Evolutionary conservation across 257 asterid genomes (phyloP), one percentile per base, ranked within the genome.

Genomic region (Echium plantagineum): DNA sequence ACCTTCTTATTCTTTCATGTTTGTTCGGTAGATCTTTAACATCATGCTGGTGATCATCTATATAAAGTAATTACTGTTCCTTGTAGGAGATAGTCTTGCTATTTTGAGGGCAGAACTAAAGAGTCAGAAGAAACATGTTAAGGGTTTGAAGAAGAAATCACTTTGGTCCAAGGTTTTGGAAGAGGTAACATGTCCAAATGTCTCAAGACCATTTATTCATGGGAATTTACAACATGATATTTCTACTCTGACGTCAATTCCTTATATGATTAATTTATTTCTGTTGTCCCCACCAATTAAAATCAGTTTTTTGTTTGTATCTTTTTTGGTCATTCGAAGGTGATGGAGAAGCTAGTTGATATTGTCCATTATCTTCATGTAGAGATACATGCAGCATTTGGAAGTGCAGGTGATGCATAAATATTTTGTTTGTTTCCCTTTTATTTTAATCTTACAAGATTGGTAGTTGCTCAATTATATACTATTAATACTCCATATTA

Each of bases 341-440:
- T 87, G 62, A 89, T 93, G 81, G 99, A 93, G 95, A 93, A 86
- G 80, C 86, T 93, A 62, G 95, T 89, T 66, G 99, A 93, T 71
- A 76, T 82, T 52, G 99, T 93, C 63, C 76, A 91, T 20, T 89
- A 80, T 70, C 80, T 93, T 63, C 94, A 81, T 81, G 96, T 81
- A 64, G 94, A 83, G 70, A 89, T 93, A 69, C 73, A 79, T 19
- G 83, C 81, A 58, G 95, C 82, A 22, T 89, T 89, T 77, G 96
- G 85, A 76, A 84, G 78, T 51, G 78, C 70, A 42, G 97, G 99
- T 93, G 83, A 71, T 78, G 63, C 66, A 42, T 69, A 61, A 38
- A 46, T 52, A 54, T 24, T 26, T 62, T 68, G 57, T 57, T 60
- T 7, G 60, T 15, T 19, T 63, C 17, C 18, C 55, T 38, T 48